Conservation (phyloP, 495 filamentous ascomycete species). For the Apodospora peruviana region DNA sequence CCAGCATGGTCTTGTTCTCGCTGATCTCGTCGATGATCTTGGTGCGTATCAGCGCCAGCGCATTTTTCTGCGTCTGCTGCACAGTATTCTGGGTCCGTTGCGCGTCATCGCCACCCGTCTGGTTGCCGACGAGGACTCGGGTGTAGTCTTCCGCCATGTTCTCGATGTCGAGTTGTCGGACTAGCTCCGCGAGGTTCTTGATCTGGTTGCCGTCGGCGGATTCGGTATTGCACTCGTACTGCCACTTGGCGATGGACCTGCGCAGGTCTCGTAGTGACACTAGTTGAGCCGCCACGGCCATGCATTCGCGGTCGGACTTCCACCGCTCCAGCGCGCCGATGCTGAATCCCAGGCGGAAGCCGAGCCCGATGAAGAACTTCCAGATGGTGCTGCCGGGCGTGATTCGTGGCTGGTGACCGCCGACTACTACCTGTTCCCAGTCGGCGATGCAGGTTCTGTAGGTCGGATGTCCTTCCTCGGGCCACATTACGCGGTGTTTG, state of each 20-base stretch:
- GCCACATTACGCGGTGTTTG: constrained; percentile 20
- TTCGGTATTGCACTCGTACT: background rate
- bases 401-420: background rate
- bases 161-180: background rate
- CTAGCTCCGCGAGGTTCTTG: constrained; percentile 3
- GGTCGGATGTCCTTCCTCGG: background rate
- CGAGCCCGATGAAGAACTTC: constrained; percentile 20
- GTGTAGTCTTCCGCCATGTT: background rate
- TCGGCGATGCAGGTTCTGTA: background rate
- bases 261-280: too few relatives aligned
- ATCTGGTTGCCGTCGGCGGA: background rate
- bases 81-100: too few relatives aligned
- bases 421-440: constrained; percentile 6
- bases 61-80: too few relatives aligned
- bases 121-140: too few relatives aligned
- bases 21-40: constrained; percentile 20
- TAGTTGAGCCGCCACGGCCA: too few relatives aligned
- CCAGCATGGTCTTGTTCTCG: constrained; percentile 21
- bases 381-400: background rate
- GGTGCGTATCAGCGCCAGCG: constrained; percentile 9
- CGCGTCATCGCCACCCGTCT: too few relatives aligned
- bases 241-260: constrained; percentile 4
- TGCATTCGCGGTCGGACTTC: too few relatives aligned
- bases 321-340: too few relatives aligned
- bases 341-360: constrained; percentile 21